Evolutionary conservation across 306 rosid species (phyloP).

Genomic region (Phaseolus lunatus): DNA sequence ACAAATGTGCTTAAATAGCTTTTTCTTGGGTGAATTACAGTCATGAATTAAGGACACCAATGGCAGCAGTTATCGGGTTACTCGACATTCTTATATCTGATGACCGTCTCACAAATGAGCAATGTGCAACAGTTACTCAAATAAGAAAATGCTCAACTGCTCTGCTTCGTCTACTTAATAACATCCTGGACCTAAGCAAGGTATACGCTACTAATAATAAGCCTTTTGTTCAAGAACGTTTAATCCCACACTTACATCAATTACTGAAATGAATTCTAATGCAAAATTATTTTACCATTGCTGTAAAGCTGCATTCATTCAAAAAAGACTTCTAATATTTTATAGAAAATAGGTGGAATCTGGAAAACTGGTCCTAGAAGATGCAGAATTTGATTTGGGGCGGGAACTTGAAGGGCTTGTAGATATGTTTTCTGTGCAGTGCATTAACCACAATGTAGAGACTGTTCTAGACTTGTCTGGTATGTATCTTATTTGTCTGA

Average conservation of each 20-base stretch:
- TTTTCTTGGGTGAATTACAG: slow-evolving; percentile 55
- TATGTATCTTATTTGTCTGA: slow-evolving; percentile 46
- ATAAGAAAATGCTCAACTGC: slow-evolving; percentile 95
- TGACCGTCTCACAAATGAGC: slow-evolving; percentile 90
- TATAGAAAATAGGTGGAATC: slow-evolving; percentile 81
- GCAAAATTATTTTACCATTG: neutral
- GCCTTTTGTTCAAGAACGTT: slow-evolving; percentile 13
- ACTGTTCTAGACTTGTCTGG: slow-evolving; percentile 92
- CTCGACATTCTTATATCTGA: slow-evolving; percentile 95
- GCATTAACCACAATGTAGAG: slow-evolving; percentile 93
- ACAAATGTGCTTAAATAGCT: slow-evolving; percentile 32
- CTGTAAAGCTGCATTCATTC: slow-evolving; percentile 25
- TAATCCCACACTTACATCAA: neutral
- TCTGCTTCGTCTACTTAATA: slow-evolving; percentile 90
- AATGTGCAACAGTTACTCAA: slow-evolving; percentile 85
- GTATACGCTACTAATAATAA: slow-evolving; percentile 36
- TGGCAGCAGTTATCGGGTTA: slow-evolving; percentile 98
- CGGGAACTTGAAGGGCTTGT: slow-evolving; percentile 97
- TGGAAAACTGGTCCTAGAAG: slow-evolving; percentile 93
- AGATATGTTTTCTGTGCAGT: slow-evolving; percentile 99
- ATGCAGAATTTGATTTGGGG: slow-evolving; percentile 90
- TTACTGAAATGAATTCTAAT: slow-evolving; percentile 23
- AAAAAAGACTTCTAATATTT: slow-evolving; percentile 31
- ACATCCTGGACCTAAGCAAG: slow-evolving; percentile 97
- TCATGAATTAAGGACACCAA: slow-evolving; percentile 97